Percentiles rank a stretch among this genome's conserved stretches.
Conservation (phyloP, 2,329 filamentous ascomycete genomes). For the Shiraia sp. region DNA sequence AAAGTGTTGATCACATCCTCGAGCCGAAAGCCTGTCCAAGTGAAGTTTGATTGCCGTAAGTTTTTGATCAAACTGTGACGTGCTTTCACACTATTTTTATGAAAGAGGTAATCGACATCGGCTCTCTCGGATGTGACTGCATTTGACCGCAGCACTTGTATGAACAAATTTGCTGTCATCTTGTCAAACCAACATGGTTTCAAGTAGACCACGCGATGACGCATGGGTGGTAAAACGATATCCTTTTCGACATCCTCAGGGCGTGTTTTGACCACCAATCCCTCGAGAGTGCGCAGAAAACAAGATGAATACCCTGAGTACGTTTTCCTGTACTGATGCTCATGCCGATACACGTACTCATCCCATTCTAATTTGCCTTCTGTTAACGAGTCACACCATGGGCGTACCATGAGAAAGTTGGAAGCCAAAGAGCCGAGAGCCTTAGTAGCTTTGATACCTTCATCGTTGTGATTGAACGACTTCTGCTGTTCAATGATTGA, state of each 20-base stretch:
- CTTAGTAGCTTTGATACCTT: conserved; percentile 54
- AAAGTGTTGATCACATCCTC: conserved; percentile 67
- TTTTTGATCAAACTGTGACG: conserved; percentile 75
- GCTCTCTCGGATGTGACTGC: conserved; percentile 83
- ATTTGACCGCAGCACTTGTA: conserved; percentile 82
- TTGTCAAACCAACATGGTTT: conserved; percentile 85
- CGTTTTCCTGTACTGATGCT: conserved; percentile 56
- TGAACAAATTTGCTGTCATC: conserved; percentile 80
- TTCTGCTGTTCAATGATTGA: conserved; percentile 47
- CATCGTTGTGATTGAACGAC: conserved; percentile 42
- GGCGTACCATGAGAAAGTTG: conserved; percentile 74
- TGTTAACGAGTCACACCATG: conserved; percentile 71
- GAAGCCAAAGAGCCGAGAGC: conserved; percentile 66
- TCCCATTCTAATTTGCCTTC: conserved; percentile 71
- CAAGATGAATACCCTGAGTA: conserved; percentile 60
- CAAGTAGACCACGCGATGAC: conserved; percentile 72
- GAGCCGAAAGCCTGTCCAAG: conserved; percentile 75
- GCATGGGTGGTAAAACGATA: conserved; percentile 69
- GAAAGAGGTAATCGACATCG: conserved; percentile 88
- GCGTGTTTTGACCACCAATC: conserved; percentile 79
- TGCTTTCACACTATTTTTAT: conserved; percentile 69
- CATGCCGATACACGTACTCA: conserved; percentile 65
- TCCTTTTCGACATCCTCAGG: conserved; percentile 69
- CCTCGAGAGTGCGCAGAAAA: conserved; percentile 71
- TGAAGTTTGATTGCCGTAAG: conserved; percentile 81